A percentile compares a stretch with the other conserved stretches of the same genome.
Evolutionary conservation across 192 early-diverging fungal species (phyloP).

Genomic region (Podila horticola): DNA sequence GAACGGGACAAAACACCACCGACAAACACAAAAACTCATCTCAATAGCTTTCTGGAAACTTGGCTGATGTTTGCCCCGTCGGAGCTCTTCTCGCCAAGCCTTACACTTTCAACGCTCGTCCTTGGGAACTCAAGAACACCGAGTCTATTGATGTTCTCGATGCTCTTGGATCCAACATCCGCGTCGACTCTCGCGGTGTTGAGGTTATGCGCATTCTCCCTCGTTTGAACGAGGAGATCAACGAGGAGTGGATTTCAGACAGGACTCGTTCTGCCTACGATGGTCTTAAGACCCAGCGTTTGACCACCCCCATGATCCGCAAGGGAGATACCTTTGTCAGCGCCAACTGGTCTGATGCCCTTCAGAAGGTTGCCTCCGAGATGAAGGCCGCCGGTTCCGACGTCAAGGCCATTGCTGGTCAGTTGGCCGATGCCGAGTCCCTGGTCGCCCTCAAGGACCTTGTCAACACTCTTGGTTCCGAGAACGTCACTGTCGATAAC

Average conservation of each 20-base stretch:
- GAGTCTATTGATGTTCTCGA: constrained; percentile 97
- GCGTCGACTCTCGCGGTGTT: constrained; percentile 93
- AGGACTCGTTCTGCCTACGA: constrained; percentile 96
- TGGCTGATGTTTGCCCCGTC: constrained; percentile 98
- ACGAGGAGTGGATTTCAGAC: constrained; percentile 99
- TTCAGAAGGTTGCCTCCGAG: constrained; percentile 74
- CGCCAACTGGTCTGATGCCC: constrained; percentile 88
- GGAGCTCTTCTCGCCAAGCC: constrained; percentile 98
- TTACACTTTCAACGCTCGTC: constrained; percentile 91
- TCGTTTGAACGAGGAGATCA: constrained; percentile 96
- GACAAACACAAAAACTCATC: background rate
- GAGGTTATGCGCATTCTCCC: constrained; percentile 98
- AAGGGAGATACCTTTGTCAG: constrained; percentile 84
- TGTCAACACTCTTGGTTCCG: constrained; percentile 86
- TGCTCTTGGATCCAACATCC: constrained; percentile 95
- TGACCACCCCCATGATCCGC: constrained; percentile 92
- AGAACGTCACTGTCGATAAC: constrained; percentile 85
- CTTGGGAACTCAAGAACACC: constrained; percentile 97
- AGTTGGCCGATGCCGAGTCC: constrained; percentile 92
- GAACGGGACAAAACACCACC: background rate
- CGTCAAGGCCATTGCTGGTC: constrained; percentile 90
- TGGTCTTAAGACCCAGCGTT: constrained; percentile 94
- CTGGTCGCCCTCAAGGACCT: constrained; percentile 96
- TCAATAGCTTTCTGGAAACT: constrained; percentile 88
- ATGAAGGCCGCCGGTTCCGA: constrained; percentile 69